A percentile compares a stretch with the other conserved stretches of the same genome.
phyloP scores from a whole-genome alignment of 1,284 basidiomycete species.

The Puccinia coronata region DNA sequence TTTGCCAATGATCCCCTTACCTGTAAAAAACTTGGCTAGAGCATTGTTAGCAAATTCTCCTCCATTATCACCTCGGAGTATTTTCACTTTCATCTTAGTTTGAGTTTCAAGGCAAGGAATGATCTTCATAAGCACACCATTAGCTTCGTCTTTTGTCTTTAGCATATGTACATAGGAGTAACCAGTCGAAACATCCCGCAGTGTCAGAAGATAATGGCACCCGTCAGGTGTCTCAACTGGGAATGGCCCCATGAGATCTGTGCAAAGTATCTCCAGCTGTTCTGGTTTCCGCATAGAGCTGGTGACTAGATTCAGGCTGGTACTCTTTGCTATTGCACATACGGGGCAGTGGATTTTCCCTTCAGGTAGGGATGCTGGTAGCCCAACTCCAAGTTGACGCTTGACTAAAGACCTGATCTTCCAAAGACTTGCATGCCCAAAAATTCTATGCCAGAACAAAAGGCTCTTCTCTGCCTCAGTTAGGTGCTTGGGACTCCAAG shows the following conservation, averaged over 20 bases:
- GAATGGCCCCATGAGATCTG: constrained; percentile 9
- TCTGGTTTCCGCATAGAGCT: too few relatives aligned
- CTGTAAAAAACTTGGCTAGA: neutral
- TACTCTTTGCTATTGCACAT: neutral
- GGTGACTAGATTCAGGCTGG: neutral
- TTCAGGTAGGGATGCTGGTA: neutral
- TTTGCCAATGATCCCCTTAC: neutral
- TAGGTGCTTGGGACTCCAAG: neutral
- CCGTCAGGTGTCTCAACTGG: neutral
- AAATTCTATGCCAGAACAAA: neutral
- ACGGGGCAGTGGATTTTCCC: neutral
- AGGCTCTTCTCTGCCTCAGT: neutral
- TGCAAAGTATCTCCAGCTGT: neutral
- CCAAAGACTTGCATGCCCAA: neutral
- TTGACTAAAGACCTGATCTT: neutral
- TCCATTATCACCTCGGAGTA: neutral
- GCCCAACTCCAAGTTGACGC: neutral
- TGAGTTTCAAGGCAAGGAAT: neutral
- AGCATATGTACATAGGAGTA: neutral
- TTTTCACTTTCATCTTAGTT: neutral
- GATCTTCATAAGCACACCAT: neutral
- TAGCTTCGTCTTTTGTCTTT: neutral
- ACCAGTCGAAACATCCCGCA: neutral
- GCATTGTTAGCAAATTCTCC: neutral
- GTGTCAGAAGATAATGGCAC: neutral